phyloP scores from a whole-genome alignment of 2,329 filamentous ascomycete genomes.

The Magnaporthiopsis poae region DNA sequence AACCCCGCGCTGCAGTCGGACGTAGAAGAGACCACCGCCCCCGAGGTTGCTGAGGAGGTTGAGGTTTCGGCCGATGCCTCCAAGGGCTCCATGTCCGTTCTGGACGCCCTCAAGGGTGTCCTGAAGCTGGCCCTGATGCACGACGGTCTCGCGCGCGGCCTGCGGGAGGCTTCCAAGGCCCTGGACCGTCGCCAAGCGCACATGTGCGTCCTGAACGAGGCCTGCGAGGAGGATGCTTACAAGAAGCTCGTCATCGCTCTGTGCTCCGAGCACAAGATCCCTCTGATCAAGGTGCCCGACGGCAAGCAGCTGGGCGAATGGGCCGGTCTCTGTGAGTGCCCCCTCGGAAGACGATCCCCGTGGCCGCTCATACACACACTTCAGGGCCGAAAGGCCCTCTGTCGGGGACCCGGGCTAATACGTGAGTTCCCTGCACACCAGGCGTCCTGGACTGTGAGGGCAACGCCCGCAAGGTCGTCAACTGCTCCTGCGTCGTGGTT shows the following conservation, averaged over 20 bases:
- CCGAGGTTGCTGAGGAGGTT: slow-evolving; percentile 78
- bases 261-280: slow-evolving; percentile 99
- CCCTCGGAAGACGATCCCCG: slow-evolving; percentile 19
- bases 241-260: slow-evolving; percentile 99
- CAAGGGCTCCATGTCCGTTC: slow-evolving; percentile 92
- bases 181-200: slow-evolving; percentile 97
- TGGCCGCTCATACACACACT: slow-evolving; percentile 1
- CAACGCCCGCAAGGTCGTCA: slow-evolving; percentile 99
- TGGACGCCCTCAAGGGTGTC: slow-evolving; percentile 97
- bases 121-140: slow-evolving; percentile 98
- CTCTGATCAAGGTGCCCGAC: slow-evolving; percentile 98
- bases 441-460: slow-evolving; percentile 98
- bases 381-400: background rate
- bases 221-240: slow-evolving; percentile 99
- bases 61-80: slow-evolving; percentile 86
- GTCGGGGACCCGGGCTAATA: background rate
- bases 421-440: slow-evolving; percentile 26
- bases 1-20: slow-evolving; percentile 61
- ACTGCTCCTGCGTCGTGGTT: slow-evolving; percentile 99
- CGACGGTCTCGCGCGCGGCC: slow-evolving; percentile 96
- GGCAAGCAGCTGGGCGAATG: slow-evolving; percentile 99
- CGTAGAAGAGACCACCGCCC: slow-evolving; percentile 97
- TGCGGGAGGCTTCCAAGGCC: slow-evolving; percentile 96
- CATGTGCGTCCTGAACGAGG: slow-evolving; percentile 99
- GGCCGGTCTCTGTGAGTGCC: slow-evolving; percentile 91